Evolutionary conservation across 306 rosid genomes (phyloP), one percentile per base, ranked within the genome.

Genomic region (Prunus persica): DNA sequence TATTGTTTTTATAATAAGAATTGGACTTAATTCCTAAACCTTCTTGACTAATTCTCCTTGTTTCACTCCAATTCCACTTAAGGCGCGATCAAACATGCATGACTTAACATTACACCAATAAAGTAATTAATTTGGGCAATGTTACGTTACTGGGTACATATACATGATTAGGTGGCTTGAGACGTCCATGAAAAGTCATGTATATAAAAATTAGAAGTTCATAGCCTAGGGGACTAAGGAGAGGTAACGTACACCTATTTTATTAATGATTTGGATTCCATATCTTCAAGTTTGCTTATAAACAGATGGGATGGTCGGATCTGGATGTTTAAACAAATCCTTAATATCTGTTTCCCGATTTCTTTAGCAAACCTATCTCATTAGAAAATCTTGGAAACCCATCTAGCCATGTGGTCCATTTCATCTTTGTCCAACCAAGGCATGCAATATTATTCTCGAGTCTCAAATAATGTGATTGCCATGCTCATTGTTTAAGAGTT

Each of bases 241-340:
- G 30, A 43, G 65, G 60, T 45, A 60, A 27, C 22, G 25, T 76
- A 68, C 25, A 54, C 63, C 46, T 43, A 20, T 19, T 20, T 15
- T 27, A 28, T 28, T 50, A 62, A 69, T 14, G 41, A 41, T 56
- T 57, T 16, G 28, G 67, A 75, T 69, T 60, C 64, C 64, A 28
- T 64, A 75, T 75, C 72, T 67, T 7, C 72, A 6, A 16, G 18
- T 10, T 30, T 62, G 45, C 5, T 70, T 52, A 38, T 43, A 30
- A 64, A 54, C 67, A 69, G 68, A 54, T 69, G 69, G 75, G 54
- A 64, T 70, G 73, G 62, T 71, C 52, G 19, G 60, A 16, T 46
- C 25, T 67, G 20, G 30, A 28, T 66, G 50, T 14, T 75, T 68
- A 64, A 49, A 30, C 67, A 61, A 22, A 58, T 67, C 51, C 34